phyloP scores from a whole-genome alignment of 306 rosid genomes.

The Cucumis hystrix region DNA sequence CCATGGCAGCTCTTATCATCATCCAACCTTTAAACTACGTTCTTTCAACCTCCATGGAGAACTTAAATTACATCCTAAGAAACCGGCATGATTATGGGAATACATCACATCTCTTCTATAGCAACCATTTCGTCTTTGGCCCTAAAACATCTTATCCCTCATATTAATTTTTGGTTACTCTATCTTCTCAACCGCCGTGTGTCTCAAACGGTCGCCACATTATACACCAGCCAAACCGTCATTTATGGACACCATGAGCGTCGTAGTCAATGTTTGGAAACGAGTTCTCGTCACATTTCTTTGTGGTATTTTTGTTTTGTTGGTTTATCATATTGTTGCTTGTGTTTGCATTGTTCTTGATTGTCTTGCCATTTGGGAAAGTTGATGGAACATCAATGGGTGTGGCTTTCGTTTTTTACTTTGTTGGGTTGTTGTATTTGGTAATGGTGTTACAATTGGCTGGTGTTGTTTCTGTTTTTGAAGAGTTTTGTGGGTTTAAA shows the following conservation, averaged over 20 bases:
- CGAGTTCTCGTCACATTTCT: constrained; percentile 16
- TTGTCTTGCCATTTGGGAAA: not conserved
- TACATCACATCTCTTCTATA: not conserved
- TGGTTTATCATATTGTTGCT: constrained; percentile 16
- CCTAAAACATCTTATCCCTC: not conserved
- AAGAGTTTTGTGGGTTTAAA: constrained; percentile 36
- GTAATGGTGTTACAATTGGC: constrained; percentile 57
- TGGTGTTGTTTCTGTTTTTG: constrained; percentile 47
- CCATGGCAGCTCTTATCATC: constrained; percentile 13
- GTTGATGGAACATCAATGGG: too few relatives aligned
- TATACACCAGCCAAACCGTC: constrained; percentile 11
- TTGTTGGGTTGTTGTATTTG: constrained; percentile 32
- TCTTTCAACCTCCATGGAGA: not conserved
- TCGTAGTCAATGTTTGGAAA: constrained; percentile 12
- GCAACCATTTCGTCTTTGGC: not conserved
- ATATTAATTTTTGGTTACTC: not conserved
- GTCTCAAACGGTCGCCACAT: constrained; percentile 12
- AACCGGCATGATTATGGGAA: not conserved
- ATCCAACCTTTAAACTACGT: constrained; percentile 14
- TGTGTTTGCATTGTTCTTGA: constrained; percentile 33
- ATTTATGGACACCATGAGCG: not conserved
- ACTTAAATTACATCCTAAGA: not conserved
- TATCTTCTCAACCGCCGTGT: constrained; percentile 16
- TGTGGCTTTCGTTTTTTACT: not conserved
- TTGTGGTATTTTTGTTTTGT: not conserved